Base-by-base conservation (phyloP, 2,329 filamentous ascomycete genomes). In the Trichoderma asperellum region DNA sequence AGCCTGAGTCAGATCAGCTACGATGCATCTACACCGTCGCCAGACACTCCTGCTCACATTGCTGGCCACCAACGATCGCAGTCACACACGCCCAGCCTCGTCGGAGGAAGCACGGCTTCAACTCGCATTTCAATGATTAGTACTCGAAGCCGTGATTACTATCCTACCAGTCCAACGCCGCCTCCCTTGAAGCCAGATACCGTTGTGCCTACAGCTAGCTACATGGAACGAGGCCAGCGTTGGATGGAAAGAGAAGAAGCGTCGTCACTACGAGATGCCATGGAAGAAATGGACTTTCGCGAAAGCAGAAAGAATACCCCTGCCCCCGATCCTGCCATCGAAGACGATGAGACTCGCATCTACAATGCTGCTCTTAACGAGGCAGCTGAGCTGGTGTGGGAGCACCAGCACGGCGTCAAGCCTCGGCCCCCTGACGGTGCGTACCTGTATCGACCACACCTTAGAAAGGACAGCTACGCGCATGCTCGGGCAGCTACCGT, bases 161-260 rank as follows among this genome's bases (percentile, higher is more conserved):
- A 85, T 72, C 83, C 85, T 5, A 78, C 81, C 43, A 79, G 78
- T 24, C 73, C 77, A 10, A 74, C 82, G 4, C 75, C 76, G 35
- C 84, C 86, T 16, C 84, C 86, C 11, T 24, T 88, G 68, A 88
- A 83, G 71, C 86, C 88, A 1, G 87, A 85, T 2, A 84, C 89
- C 62, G 85, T 91, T 60, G 88, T 91, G 18, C 87, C 89, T 7
- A 91, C 85, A 70, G 83, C 88, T 55, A 88, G 86, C 8, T 94
- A 94, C 77, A 89, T 92, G 68, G 92, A 94, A 78, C 87, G 89
- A 68, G 91, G 90, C 21, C 87, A 89, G 76, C 83, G 91, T 74
- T 93, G 91, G 90, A 92, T 92, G 87, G 92, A 94, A 78, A 92
- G 91, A 77, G 91, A 93, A 76, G 92, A 94, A 79, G 90, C 88